These are phyloP conservation scores for Breynia disticha DNA, from an alignment of 441 rosid genomes.

Conservation along the genomic window DNA sequence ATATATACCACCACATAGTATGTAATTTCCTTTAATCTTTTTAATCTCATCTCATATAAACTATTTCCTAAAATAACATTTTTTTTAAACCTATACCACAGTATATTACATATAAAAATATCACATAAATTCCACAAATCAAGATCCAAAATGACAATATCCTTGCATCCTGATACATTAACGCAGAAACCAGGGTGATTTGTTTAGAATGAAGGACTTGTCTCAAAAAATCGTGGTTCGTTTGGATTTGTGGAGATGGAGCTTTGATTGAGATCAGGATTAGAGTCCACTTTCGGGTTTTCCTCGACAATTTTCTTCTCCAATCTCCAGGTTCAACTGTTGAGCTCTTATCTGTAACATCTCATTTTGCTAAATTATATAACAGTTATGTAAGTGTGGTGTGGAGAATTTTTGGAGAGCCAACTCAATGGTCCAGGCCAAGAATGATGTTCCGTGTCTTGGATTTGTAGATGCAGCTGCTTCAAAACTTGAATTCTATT, in stretches of 20 bases:
- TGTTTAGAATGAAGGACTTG: background rate
- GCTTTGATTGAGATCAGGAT: constrained; percentile 6
- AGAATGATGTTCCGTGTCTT: no score
- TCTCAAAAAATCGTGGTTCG: constrained; percentile 14
- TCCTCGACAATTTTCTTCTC: constrained; percentile 20
- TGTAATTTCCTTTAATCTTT: no score
- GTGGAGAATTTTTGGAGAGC: no score
- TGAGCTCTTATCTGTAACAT: constrained; percentile 35
- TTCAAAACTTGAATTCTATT: no score
- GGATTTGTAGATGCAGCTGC: no score
- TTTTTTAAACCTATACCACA: no score
- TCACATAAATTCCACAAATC: no score
- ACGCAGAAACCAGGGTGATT: background rate
- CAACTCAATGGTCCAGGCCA: no score
- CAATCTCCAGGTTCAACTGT: constrained; percentile 31
- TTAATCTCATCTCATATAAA: no score
- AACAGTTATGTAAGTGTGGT: constrained; percentile 32
- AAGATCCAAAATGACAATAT: constrained; percentile 6
- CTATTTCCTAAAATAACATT: no score
- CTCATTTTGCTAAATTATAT: constrained; percentile 35
- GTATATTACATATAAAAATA: no score
- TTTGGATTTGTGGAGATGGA: constrained; percentile 17
- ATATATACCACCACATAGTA: no score
- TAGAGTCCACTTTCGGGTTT: constrained; percentile 11
- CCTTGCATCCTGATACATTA: constrained; percentile 1